Evolutionary conservation across 441 rosid genomes (phyloP), one percentile per base, ranked within the genome.

Genomic region (Aleurites moluccanus): DNA sequence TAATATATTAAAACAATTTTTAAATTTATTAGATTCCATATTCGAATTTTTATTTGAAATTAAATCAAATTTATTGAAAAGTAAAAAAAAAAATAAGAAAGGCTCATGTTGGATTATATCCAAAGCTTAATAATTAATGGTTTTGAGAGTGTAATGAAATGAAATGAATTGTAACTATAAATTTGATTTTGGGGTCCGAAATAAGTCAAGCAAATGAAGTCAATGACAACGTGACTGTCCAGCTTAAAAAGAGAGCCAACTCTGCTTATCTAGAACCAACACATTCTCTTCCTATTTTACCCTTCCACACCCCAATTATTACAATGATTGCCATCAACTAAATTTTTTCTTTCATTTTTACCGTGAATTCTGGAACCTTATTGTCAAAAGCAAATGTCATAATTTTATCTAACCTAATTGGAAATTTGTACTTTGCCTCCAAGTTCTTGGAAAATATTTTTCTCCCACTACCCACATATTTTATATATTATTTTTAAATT

Each of bases 181-280:
- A 15, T 49, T 38, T 5, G 7, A 38, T 38, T 38, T 6, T 45
- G 55, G 55, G 55, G 55, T 50, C 9, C 27, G 5, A 8, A 3
- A 25, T 3, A 61, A 61, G 70, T 35, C 25, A 64, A 64, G 69
- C 69, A 64, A 42, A 65, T 52, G 42, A 65, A 65, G 67, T 38
- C 25, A 64, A n/a, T 35, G 67, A 25, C n/a, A n/a, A n/a, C n/a
- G n/a, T n/a, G 15, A 44, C 9, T 50, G 7, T 18, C 33, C 18
- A 9, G 42, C 60, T 50, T 68, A 16, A 50, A 50, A 68, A 50
- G 27, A 45, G 60, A 68, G 72, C 44, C 27, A 49, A 15, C 14
- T 50, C 20, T 28, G 60, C 42, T 50, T 50, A 60, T 60, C 72
- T 9, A 27, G 15, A 67, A 47, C 42, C 0, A 15, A 47, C 20